Base-by-base conservation (phyloP, 495 filamentous ascomycete genomes). In the Staphylotrichum tortipilum region DNA sequence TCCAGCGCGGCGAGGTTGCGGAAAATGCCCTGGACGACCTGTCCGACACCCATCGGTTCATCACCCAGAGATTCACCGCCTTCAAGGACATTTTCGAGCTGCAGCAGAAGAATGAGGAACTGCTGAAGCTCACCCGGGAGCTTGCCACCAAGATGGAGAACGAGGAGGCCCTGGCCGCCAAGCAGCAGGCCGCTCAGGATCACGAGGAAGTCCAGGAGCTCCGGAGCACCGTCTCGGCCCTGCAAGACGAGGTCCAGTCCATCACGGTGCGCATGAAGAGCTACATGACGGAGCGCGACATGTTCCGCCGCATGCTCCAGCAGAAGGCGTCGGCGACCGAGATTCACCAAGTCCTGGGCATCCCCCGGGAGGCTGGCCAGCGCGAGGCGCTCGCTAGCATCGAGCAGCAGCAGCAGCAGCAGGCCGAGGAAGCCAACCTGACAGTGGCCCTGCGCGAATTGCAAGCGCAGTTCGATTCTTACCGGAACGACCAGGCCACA, bases 271-370 rank as follows among this genome's bases (percentile, higher is more conserved):
- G 87, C 53, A 85, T 86, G 26, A 84, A 95, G 72, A 94, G 88
- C 65, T 94, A 94, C 56, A 85, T 91, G 41, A 87, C 87, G 61
- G 92, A 99, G 69, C 81, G 92, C 29, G 90, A 99, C 58, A 96
- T 95, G 78, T 96, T 95, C 82, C 80, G 89, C 24, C 87, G 88
- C 34, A 92, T 96, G 80, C 78, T 95, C 12, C 81, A 88, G 50
- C 84, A 88, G 55, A 71, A 82, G 26, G 75, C 74, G 9, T 65
- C 72, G 14, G 67, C 76, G 7, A 70, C 74, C 5, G 86, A 92
- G 58, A 67, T 77, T 41, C 70, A 72, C 18, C 82, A 78, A 21
- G 71, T 77, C 3, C 80, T 92, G 52, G 86, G 81, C 15, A 78
- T 82, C 34, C 85, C 84, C 24, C 67, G 80, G 15, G 72, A 72